These are phyloP conservation scores for Alternaria angustiovoidea DNA, from an alignment of 2,329 filamentous ascomycete species.

Conservation along the genomic window DNA sequence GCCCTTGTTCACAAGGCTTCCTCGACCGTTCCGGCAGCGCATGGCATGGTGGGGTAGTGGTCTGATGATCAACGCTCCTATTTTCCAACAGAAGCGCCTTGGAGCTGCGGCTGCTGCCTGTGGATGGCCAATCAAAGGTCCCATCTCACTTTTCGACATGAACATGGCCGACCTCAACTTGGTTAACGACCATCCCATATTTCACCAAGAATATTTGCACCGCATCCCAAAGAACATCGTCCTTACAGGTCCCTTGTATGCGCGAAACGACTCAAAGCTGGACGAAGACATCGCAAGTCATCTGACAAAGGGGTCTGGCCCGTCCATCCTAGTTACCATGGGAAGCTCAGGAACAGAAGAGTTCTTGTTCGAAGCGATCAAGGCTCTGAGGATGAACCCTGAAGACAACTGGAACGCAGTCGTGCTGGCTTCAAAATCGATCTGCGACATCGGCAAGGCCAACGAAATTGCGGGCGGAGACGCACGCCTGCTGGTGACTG, in stretches of 20 bases:
- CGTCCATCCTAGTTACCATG: conserved; percentile 42
- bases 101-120: conserved; percentile 39
- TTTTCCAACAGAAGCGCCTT: conserved; percentile 43
- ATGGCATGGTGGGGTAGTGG: conserved; percentile 39
- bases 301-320: conserved; percentile 32
- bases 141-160: conserved; percentile 46
- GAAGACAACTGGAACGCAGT: conserved; percentile 43
- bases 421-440: conserved; percentile 41
- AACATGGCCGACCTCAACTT: conserved; percentile 47
- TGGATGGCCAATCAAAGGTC: conserved; percentile 41
- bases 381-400: conserved; percentile 34
- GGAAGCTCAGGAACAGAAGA: conserved; percentile 44
- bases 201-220: conserved; percentile 42
- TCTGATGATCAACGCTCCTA: conserved; percentile 43
- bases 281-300: conserved; percentile 39
- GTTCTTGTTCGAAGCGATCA: conserved; percentile 44
- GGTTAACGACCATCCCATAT: conserved; percentile 45
- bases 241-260: conserved; percentile 41
- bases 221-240: conserved; percentile 42
- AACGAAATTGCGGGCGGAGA: conserved; percentile 33
- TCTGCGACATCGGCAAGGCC: conserved; percentile 41
- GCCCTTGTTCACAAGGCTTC: conserved; percentile 42
- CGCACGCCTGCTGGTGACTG: conserved; percentile 39
- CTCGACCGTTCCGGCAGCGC: conserved; percentile 36
- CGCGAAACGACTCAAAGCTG: conserved; percentile 30